phyloP scores from a whole-genome alignment of 2,329 filamentous ascomycete species.

The Microthyrium microscopicum region DNA sequence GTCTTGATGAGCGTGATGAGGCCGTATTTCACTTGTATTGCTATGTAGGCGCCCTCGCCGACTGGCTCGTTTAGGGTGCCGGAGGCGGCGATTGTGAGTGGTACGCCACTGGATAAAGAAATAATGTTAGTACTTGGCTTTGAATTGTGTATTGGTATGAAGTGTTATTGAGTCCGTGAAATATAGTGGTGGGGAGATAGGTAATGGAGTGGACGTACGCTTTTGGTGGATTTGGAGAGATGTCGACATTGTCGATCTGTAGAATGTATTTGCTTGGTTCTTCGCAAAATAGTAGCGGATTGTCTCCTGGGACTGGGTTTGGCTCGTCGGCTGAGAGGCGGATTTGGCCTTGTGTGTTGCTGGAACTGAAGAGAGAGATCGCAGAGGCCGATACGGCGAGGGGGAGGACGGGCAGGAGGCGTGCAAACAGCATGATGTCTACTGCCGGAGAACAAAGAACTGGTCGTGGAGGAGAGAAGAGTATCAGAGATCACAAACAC shows the following conservation, averaged over 20 bases:
- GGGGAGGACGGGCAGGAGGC: too few species aligned
- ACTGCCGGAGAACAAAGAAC: too few species aligned
- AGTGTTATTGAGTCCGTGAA: constrained; percentile 1
- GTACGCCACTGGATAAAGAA: constrained; percentile 44
- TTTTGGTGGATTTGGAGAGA: constrained; percentile 70
- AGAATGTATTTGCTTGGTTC: constrained; percentile 56
- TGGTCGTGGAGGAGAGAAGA: too few species aligned
- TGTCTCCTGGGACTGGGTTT: constrained; percentile 62
- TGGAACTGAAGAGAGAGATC: not conserved
- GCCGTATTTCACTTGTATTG: constrained; percentile 81
- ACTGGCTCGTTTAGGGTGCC: constrained; percentile 61
- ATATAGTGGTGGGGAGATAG: not conserved
- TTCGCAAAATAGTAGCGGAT: constrained; percentile 66
- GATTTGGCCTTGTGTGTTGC: constrained; percentile 1
- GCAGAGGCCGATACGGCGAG: too few species aligned
- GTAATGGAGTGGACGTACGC: constrained; percentile 53
- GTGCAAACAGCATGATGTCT: too few species aligned
- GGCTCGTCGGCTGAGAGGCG: constrained; percentile 20
- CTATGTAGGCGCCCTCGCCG: constrained; percentile 62
- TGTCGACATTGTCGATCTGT: constrained; percentile 60
- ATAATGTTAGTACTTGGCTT: not conserved
- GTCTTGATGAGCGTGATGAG: constrained; percentile 77
- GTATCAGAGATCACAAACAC: too few species aligned
- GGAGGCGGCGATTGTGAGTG: constrained; percentile 60
- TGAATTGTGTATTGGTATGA: not conserved